Conservation (phyloP, 225 moss, liverwort and hornwort genomes). For the Climacium dendroides region DNA sequence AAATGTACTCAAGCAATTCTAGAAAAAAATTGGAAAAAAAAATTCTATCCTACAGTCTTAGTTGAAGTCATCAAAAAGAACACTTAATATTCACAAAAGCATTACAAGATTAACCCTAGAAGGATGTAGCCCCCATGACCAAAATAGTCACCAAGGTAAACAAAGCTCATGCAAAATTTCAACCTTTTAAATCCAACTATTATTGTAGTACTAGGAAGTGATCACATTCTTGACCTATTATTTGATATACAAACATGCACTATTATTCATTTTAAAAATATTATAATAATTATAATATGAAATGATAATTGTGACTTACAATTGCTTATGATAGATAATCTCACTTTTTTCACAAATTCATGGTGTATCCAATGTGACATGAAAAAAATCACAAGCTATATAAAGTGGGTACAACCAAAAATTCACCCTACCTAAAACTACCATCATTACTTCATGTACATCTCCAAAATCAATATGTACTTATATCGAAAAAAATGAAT, state of each 20-base stretch:
- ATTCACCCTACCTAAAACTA: fast-evolving
- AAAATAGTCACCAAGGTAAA: too few species aligned
- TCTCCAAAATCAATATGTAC: too few species aligned
- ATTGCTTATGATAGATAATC: neutral
- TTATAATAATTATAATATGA: too few species aligned
- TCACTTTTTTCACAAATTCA: neutral
- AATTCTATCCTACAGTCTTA: neutral
- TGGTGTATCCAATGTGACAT: neutral
- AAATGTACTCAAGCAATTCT: too few species aligned
- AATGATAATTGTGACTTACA: too few species aligned
- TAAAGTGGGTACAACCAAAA: too few species aligned
- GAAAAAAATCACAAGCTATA: neutral
- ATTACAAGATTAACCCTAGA: too few species aligned
- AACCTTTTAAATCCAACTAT: neutral
- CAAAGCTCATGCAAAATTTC: neutral
- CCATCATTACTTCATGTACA: too few species aligned
- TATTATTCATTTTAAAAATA: too few species aligned
- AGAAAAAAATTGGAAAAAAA: neutral
- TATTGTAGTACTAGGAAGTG: neutral
- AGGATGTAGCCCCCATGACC: too few species aligned
- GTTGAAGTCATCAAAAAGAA: neutral
- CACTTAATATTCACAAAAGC: fast-evolving
- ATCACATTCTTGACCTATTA: neutral
- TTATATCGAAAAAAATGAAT: too few species aligned
- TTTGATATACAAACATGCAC: neutral